A percentile compares a stretch with the other conserved stretches of the same genome.
phyloP scores from a whole-genome alignment of 1,284 basidiomycete species.

The Cutaneotrichosporon arboriforme region DNA sequence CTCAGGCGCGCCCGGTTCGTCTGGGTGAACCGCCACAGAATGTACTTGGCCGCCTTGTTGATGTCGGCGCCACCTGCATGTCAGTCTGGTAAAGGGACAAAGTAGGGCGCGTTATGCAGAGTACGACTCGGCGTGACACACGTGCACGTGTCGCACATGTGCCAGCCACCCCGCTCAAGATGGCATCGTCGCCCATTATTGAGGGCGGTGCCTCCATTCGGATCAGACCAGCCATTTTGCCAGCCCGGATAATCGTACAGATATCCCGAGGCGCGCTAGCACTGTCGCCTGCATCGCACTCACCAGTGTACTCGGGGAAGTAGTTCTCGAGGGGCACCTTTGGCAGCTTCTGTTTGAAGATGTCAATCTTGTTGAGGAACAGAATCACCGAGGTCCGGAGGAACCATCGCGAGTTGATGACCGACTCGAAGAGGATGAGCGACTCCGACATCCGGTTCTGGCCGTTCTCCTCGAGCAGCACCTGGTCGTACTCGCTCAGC shows the following conservation, averaged over 20 bases:
- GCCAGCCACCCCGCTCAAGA: too few relatives aligned
- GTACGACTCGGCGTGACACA: too few relatives aligned
- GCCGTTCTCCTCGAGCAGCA: constrained; percentile 63
- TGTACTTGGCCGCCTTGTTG: constrained; percentile 97
- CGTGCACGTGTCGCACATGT: too few relatives aligned
- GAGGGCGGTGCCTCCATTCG: too few relatives aligned
- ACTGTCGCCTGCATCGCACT: not conserved
- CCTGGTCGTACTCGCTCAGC: constrained; percentile 90
- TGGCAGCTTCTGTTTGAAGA: constrained; percentile 88
- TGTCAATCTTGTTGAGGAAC: constrained; percentile 92
- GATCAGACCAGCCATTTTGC: too few relatives aligned
- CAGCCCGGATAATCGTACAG: too few relatives aligned
- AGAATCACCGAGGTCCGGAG: constrained; percentile 84
- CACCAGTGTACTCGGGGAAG: constrained; percentile 84
- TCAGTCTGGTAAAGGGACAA: not conserved
- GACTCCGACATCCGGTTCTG: constrained; percentile 96
- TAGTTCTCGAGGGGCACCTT: constrained; percentile 80
- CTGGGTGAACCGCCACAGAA: constrained; percentile 95
- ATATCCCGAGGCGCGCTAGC: too few relatives aligned
- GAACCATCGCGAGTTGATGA: constrained; percentile 99
- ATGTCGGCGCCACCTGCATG: constrained; percentile 68
- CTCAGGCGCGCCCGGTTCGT: constrained; percentile 81
- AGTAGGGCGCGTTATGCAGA: too few relatives aligned
- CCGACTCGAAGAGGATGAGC: constrained; percentile 85
- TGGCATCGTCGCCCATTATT: too few relatives aligned